Percentiles rank a stretch among this genome's conserved stretches.
Evolutionary conservation across 2,329 filamentous ascomycete genomes (phyloP).

Genomic region (Monilinia fructicola): DNA sequence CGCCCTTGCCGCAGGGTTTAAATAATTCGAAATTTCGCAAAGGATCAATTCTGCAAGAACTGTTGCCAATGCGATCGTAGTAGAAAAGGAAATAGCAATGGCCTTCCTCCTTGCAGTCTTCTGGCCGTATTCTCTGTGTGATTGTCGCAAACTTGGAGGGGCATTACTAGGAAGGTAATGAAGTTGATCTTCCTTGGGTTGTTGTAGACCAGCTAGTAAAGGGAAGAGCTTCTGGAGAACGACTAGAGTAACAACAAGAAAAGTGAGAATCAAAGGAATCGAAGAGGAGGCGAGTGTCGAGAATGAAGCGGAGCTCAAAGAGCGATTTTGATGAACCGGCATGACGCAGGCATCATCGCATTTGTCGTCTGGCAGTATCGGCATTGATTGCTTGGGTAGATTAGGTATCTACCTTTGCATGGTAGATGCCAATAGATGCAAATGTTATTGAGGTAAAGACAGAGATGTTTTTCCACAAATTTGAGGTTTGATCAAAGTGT

Average conservation of each 20-base stretch:
- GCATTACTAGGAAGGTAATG: constrained; percentile 62
- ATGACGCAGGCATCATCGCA: constrained; percentile 35
- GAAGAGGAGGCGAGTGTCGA: constrained; percentile 59
- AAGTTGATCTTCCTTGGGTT: constrained; percentile 54
- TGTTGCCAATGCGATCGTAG: constrained; percentile 73
- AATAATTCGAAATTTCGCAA: constrained; percentile 76
- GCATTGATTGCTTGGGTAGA: constrained; percentile 34
- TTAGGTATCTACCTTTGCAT: constrained; percentile 28
- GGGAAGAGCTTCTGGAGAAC: constrained; percentile 72
- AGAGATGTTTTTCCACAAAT: background rate
- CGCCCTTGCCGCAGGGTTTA: constrained; percentile 65
- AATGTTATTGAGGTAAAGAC: background rate
- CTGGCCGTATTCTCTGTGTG: constrained; percentile 57
- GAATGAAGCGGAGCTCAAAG: constrained; percentile 36
- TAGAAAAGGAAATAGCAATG: constrained; percentile 68
- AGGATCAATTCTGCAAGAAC: constrained; percentile 79
- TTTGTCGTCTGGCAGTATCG: constrained; percentile 35
- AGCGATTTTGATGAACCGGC: constrained; percentile 30
- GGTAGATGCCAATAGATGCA: constrained; percentile 10
- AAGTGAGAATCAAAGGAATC: constrained; percentile 69
- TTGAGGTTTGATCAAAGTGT: constrained; percentile 1
- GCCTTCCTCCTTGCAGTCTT: constrained; percentile 53
- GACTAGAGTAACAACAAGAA: constrained; percentile 60
- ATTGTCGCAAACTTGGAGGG: constrained; percentile 58
- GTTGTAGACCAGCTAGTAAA: constrained; percentile 59